Conservation (phyloP, 2,329 filamentous ascomycete species). For the Sarocladium kiliense region DNA sequence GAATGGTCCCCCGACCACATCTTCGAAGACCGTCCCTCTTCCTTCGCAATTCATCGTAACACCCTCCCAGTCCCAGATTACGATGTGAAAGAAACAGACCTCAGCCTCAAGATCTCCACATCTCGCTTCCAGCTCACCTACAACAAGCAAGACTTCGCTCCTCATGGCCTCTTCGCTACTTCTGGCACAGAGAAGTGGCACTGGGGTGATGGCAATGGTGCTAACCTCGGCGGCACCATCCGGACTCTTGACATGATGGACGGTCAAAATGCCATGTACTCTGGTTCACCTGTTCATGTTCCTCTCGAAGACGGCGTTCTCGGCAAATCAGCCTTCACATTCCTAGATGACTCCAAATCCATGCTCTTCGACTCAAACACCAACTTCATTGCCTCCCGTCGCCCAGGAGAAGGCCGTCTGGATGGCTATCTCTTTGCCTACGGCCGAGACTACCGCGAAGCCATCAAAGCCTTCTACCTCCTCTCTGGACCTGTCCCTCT, state of each 20-base stretch:
- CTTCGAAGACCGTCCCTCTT: slow-evolving; percentile 59
- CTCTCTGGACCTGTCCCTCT: slow-evolving; percentile 51
- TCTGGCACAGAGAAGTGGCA: slow-evolving; percentile 43
- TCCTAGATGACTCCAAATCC: slow-evolving; percentile 47
- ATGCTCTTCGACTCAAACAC: slow-evolving; percentile 49
- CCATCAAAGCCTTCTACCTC: slow-evolving; percentile 48
- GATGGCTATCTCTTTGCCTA: slow-evolving; percentile 59
- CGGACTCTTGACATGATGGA: slow-evolving; percentile 50
- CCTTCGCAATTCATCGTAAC: slow-evolving; percentile 51
- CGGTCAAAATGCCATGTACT: slow-evolving; percentile 38
- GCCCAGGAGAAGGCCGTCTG: slow-evolving; percentile 36
- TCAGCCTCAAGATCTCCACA: slow-evolving; percentile 50
- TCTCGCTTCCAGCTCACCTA: slow-evolving; percentile 51
- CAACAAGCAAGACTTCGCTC: slow-evolving; percentile 50
- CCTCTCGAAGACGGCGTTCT: slow-evolving; percentile 40
- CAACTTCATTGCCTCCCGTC: slow-evolving; percentile 46
- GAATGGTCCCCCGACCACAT: slow-evolving; percentile 55
- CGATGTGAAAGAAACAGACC: slow-evolving; percentile 38
- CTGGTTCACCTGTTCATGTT: not conserved
- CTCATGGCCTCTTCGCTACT: slow-evolving; percentile 40
- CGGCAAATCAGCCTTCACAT: slow-evolving; percentile 44
- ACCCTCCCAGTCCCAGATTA: slow-evolving; percentile 39
- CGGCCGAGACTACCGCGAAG: slow-evolving; percentile 49
- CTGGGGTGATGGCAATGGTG: slow-evolving; percentile 38
- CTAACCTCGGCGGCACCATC: slow-evolving; percentile 41